Evolutionary conservation across 257 asterid genomes (phyloP).

Genomic region (Parsonsia alboflavescens): DNA sequence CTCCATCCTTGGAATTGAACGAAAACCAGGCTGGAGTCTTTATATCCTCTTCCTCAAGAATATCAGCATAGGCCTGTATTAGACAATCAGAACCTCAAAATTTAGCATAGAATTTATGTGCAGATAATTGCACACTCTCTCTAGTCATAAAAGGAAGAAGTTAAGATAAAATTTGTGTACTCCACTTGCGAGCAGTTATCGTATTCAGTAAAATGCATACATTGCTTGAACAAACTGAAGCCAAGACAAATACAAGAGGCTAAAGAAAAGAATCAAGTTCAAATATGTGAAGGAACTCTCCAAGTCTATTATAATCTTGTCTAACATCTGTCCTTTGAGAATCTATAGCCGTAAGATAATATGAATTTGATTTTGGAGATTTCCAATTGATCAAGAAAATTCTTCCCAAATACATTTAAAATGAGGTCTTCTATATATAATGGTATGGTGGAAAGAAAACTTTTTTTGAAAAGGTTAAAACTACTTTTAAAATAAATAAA

Average conservation of each 20-base stretch:
- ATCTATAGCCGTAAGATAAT: background rate
- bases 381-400: background rate
- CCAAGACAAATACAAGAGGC: background rate
- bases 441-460: background rate
- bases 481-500: background rate
- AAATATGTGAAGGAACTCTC: background rate
- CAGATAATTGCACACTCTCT: background rate
- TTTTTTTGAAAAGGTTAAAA: background rate
- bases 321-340: background rate
- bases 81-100: background rate
- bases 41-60: constrained; percentile 56
- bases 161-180: background rate
- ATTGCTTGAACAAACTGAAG: background rate
- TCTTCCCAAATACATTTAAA: background rate
- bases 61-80: constrained; percentile 62
- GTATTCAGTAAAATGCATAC: background rate
- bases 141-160: background rate
- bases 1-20: constrained; percentile 60
- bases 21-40: constrained; percentile 71
- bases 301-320: background rate
- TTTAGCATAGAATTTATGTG: too few relatives aligned
- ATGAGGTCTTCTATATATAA: background rate
- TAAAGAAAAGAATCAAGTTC: background rate
- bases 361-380: background rate
- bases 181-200: background rate